These are phyloP conservation scores for Yarrowia sp. DNA, from an alignment of 805 yeast genomes.

Conservation along the genomic window DNA sequence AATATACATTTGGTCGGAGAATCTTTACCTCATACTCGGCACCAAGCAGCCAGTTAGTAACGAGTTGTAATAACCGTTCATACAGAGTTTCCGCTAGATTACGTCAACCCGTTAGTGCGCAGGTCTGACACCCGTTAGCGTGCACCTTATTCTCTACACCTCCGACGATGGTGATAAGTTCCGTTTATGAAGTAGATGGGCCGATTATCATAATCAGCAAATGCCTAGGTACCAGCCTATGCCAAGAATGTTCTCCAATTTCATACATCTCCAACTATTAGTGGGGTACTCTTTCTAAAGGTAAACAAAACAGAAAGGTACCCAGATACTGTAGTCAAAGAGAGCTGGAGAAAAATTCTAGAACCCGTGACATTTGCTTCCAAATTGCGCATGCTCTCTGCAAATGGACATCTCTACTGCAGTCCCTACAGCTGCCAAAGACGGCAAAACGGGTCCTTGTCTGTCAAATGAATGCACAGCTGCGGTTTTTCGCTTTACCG, in stretches of 20 bases:
- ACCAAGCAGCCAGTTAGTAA: too few relatives aligned
- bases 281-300: not conserved
- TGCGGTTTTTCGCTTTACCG: not conserved
- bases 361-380: not conserved
- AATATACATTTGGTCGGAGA: too few relatives aligned
- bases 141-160: too few relatives aligned
- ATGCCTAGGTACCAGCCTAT: too few relatives aligned
- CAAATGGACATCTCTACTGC: constrained; percentile 7
- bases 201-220: not conserved
- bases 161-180: too few relatives aligned
- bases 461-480: not conserved
- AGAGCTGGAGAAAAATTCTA: not conserved
- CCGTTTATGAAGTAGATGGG: not conserved
- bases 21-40: too few relatives aligned
- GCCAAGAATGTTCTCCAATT: not conserved
- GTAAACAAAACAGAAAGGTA: not conserved
- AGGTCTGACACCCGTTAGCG: too few relatives aligned
- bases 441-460: not conserved
- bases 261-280: too few relatives aligned
- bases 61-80: too few relatives aligned
- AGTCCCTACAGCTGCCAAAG: not conserved
- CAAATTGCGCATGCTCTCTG: not conserved
- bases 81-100: too few relatives aligned
- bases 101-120: too few relatives aligned
- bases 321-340: not conserved